Evolutionary conservation across 345 rosid genomes (phyloP), one percentile per base, ranked within the genome.

Genomic region (Gossypium arboreum): DNA sequence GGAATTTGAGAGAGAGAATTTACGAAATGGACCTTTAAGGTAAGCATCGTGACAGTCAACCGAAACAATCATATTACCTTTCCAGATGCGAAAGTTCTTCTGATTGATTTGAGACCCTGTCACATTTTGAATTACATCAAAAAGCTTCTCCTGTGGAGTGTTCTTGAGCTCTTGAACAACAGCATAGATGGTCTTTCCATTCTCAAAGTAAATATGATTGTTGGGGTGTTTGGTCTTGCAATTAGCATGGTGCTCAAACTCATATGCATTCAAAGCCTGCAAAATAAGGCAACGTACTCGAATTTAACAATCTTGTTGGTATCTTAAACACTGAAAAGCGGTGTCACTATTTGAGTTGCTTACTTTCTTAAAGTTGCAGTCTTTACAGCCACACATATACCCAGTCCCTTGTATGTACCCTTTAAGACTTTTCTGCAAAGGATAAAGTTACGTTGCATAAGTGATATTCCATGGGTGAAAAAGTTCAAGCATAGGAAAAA

Each of bases 161-260:
- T 75, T 84, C 87, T 86, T 89, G 70, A 87, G 80, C 87, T 87
- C 93, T 77, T 89, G 93, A 77, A 89, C 91, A 66, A 84, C 86
- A 8, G 84, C 86, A 71, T 89, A 89, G 54, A 89, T 80, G 68
- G 93, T 89, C 86, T 87, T 89, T 52, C 93, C 93, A 64, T 83
- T 89, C 78, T 84, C 89, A 70, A 89, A 87, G 84, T 87, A 89
- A 73, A 89, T 89, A 71, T 87, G 90, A 82, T 87, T 89, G 59
- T 89, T 87, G 9, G 93, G 93, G 79, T 87, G 93, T 78, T 87
- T 89, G 71, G 93, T 87, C 84, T 87, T 89, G 88, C 93, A 89
- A 58, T 78, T 84, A 75, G 93, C 93, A 72, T 85, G 93, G 22
- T 85, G 85, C 84, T 89, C 93, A 80, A 89, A 84, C 75, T 87